Evolutionary conservation across 371 early-diverging fungal species (phyloP).

Genomic region (Synchytrium microbalum): DNA sequence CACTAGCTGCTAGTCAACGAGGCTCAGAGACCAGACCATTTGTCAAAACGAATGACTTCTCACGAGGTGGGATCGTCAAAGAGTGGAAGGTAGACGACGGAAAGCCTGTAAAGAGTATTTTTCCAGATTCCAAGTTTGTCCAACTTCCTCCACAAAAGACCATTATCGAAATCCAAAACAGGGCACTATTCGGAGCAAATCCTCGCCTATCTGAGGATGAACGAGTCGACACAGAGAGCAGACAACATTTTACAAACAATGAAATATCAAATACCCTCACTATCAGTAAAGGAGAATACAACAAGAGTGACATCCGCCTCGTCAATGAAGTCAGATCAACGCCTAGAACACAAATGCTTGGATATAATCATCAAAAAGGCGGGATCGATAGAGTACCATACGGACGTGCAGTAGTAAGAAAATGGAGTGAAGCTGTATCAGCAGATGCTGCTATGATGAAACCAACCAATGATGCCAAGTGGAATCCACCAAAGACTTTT

Average conservation of each 20-base stretch:
- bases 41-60: conserved; percentile 57
- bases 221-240: conserved; percentile 52
- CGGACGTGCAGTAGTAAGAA: conserved; percentile 82
- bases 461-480: too few species aligned
- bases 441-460: conserved; percentile 64
- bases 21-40: conserved; percentile 57
- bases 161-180: conserved; percentile 71
- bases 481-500: too few species aligned
- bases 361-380: conserved; percentile 77
- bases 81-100: conserved; percentile 69
- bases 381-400: conserved; percentile 84
- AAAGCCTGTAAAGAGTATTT: conserved; percentile 53
- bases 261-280: conserved; percentile 69
- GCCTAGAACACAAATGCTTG: conserved; percentile 84
- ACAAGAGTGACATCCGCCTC: conserved; percentile 85
- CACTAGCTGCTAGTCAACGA: conserved; percentile 58
- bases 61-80: too few species aligned
- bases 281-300: conserved; percentile 67
- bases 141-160: conserved; percentile 62
- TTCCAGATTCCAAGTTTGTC: conserved; percentile 68
- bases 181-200: conserved; percentile 82
- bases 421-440: conserved; percentile 78
- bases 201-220: conserved; percentile 67
- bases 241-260: conserved; percentile 57
- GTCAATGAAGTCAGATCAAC: conserved; percentile 70